Percentiles rank a stretch among this genome's conserved stretches.
These are phyloP conservation scores for Solanum hybrid DNA, from an alignment of 305 asterid genomes.

Conservation along the genomic window DNA sequence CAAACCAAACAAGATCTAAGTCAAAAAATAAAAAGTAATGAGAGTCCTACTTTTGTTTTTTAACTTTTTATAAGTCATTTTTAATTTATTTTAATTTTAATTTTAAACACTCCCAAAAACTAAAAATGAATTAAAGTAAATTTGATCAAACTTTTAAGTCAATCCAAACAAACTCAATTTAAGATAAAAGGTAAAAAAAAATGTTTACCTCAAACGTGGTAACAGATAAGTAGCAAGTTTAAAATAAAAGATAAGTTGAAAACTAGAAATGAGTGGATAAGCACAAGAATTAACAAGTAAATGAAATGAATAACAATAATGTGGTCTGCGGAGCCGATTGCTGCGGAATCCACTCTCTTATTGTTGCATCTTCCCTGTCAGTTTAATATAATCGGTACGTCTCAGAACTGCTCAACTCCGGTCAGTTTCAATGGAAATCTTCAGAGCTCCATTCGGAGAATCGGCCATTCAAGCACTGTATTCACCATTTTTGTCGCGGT, in stretches of 20 bases:
- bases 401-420: not conserved
- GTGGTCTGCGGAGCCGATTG: not conserved
- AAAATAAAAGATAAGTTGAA: too few species aligned
- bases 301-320: not conserved
- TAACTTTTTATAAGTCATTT: not conserved
- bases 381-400: not conserved
- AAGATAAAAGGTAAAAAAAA: not conserved
- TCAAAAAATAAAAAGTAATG: too few species aligned
- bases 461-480: not conserved
- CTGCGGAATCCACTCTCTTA: not conserved
- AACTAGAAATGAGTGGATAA: not conserved
- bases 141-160: not conserved
- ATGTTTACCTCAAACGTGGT: not conserved
- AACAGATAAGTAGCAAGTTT: not conserved
- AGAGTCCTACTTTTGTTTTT: not conserved
- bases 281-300: not conserved
- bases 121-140: too few species aligned
- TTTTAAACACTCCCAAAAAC: too few species aligned
- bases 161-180: not conserved
- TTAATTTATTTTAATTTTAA: too few species aligned
- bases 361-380: not conserved
- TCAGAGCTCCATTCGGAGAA: not conserved
- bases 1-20: not conserved
- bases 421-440: not conserved
- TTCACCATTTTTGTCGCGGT: conserved; percentile 16